phyloP scores from a whole-genome alignment of 2,329 filamentous ascomycete genomes.

The Elsinoe fawcettii region DNA sequence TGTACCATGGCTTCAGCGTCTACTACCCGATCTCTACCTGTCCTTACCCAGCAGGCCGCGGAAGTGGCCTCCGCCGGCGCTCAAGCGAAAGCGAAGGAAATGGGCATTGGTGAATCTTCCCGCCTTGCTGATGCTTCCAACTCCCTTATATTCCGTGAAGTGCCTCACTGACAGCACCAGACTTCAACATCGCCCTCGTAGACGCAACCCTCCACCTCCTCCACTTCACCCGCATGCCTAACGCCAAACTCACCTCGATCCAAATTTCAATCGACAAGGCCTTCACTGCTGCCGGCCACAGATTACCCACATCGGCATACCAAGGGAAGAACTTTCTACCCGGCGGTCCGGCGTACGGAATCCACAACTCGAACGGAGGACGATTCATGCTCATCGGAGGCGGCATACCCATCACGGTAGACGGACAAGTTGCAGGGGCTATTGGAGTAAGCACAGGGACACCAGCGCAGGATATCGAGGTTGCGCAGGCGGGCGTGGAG shows the following conservation, averaged over 20 bases:
- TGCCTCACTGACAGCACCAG: slow-evolving; percentile 25
- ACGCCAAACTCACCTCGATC: slow-evolving; percentile 46
- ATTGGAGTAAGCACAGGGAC: slow-evolving; percentile 50
- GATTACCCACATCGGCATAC: slow-evolving; percentile 44
- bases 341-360: slow-evolving; percentile 46
- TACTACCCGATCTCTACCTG: slow-evolving; percentile 29
- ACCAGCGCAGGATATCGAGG: slow-evolving; percentile 47
- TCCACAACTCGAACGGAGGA: slow-evolving; percentile 46
- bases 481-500: slow-evolving; percentile 45
- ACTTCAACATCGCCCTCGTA: slow-evolving; percentile 44
- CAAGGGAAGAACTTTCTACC: slow-evolving; percentile 46
- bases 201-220: slow-evolving; percentile 40
- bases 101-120: slow-evolving; percentile 29
- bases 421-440: slow-evolving; percentile 45
- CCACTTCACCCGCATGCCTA: slow-evolving; percentile 42
- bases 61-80: slow-evolving; percentile 29
- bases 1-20: slow-evolving; percentile 10
- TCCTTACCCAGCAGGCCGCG: slow-evolving; percentile 30
- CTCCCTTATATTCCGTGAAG: not conserved
- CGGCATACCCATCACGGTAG: slow-evolving; percentile 44
- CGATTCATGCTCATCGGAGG: slow-evolving; percentile 49
- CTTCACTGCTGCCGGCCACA: slow-evolving; percentile 50
- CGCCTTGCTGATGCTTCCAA: not conserved
- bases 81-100: slow-evolving; percentile 30
- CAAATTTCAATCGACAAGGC: slow-evolving; percentile 58